Conservation (phyloP, 805 yeast species). For the Lipomyces yamanashiensis region DNA sequence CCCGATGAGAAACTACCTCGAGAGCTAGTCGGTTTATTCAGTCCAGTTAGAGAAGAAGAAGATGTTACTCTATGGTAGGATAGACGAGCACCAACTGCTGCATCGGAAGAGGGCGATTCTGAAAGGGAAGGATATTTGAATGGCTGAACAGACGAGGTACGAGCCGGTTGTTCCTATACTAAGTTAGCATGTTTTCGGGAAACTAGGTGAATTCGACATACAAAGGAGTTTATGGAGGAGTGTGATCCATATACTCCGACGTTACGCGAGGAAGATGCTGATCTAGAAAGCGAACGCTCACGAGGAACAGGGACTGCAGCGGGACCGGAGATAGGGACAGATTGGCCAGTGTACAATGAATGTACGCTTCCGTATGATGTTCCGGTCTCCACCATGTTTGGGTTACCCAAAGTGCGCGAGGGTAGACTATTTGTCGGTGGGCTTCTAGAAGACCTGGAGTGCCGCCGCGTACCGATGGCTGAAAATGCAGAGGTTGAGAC, state of each 20-base stretch:
- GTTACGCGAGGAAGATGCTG: constrained; percentile 1
- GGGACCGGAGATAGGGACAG: neutral
- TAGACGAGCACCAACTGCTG: constrained; percentile 39
- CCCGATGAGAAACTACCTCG: constrained; percentile 47
- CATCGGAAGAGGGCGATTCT: constrained; percentile 43
- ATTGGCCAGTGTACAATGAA: constrained; percentile 1
- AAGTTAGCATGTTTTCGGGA: neutral
- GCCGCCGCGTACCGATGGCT: constrained; percentile 3
- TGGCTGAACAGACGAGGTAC: constrained; percentile 51
- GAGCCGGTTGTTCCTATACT: neutral
- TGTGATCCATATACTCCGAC: constrained; percentile 3
- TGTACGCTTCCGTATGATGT: constrained; percentile 19
- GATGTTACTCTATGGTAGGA: constrained; percentile 46
- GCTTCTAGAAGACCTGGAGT: constrained; percentile 13
- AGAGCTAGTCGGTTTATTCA: neutral
- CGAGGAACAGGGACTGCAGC: constrained; percentile 3
- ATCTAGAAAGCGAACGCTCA: neutral
- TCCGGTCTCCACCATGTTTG: constrained; percentile 6
- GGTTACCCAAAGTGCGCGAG: neutral
- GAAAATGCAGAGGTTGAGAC: constrained; percentile 10
- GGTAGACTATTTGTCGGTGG: constrained; percentile 17
- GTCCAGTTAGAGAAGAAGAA: constrained; percentile 18
- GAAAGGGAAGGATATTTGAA: constrained; percentile 67
- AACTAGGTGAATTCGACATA: neutral
- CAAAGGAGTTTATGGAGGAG: constrained; percentile 6